Evolutionary conservation across 2,329 filamentous ascomycete species (phyloP), one percentile per base, ranked within the genome.

Genomic region (Colletotrichum destructivum): DNA sequence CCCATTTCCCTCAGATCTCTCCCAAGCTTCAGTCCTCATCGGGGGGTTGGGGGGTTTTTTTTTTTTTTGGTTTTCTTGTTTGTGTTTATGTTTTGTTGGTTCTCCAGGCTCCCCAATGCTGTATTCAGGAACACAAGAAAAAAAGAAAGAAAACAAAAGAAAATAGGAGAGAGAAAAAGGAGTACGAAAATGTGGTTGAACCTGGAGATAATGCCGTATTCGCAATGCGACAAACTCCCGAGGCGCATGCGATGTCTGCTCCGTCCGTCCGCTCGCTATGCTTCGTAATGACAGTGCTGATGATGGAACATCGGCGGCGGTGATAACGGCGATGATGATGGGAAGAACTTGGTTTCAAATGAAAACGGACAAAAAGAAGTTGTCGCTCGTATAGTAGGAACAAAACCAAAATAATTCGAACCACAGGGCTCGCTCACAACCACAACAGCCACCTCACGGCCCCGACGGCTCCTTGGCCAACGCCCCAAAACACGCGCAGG

Each of bases 371-470:
- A 15, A 8, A 38, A 44, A 38, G 47, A 40, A 52, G 12, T 15
- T 35, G 21, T 46, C 42, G 42, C 42, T 35, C 42, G n/a, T 8
- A 16, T 21, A n/a, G 62, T 1, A 16, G 18, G 4, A n/a, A 35
- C 12, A 21, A 21, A 40, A 47, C 31, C 9, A 15, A 8, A 23
- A 3, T 1, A 38, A 21, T 18, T 11, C 18, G n/a, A 2, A 2
- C 18, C 12, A 63, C 5, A 7, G 12, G 44, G 23, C 57, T 46
- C 23, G 44, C 68, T 84, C 81, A 94, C 75, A 96, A 81, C 94
- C 94, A 98, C 74, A 98, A 83, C 79, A 98, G 82, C 96, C 96
- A 98, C 78, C 88, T 87, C n/a, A 93, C 85, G 12, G 88, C 87
- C 13, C 85, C 83, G 61, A 90, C 84, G 0, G 89, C 78, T 2